Conservation (phyloP, 371 early-diverging fungal species). For the Apophysomyces sp. region DNA sequence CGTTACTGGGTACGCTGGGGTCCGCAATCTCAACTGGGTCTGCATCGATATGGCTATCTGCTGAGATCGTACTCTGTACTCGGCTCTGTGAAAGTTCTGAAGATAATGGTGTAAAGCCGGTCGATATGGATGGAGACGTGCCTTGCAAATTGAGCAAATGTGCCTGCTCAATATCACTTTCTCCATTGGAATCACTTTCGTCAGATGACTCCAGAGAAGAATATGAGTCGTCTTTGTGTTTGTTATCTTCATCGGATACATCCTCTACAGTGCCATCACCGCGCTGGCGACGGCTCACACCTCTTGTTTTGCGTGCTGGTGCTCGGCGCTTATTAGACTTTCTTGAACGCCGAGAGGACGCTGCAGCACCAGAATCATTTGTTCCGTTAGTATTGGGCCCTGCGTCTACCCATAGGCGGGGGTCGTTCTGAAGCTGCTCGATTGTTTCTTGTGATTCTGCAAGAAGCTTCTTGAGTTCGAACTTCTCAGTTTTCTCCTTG, state of each 20-base stretch:
- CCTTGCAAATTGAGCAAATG: not conserved
- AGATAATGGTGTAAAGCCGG: conserved; percentile 15
- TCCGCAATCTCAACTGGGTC: conserved; percentile 1
- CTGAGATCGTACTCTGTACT: not conserved
- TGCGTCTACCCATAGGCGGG: conserved; percentile 18
- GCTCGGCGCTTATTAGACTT: not conserved
- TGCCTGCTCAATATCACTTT: conserved; percentile 1
- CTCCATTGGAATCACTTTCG: not conserved
- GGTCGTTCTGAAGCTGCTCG: conserved; percentile 56
- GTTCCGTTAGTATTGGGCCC: not conserved
- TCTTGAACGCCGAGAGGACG: not conserved
- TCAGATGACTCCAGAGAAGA: not conserved
- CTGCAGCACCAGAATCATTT: not conserved
- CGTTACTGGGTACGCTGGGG: not conserved
- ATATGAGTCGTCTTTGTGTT: not conserved
- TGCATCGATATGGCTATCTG: not conserved
- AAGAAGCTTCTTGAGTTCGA: conserved; percentile 61
- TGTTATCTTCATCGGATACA: not conserved
- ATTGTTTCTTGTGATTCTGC: conserved; percentile 66
- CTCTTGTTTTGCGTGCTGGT: not conserved
- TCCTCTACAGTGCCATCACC: conserved; percentile 2
- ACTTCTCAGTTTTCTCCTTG: conserved; percentile 55
- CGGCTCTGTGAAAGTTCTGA: conserved; percentile 14
- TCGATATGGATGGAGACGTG: not conserved
- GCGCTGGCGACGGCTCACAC: not conserved